These are phyloP conservation scores for Anacardium occidentale DNA, from an alignment of 345 rosid species.

Conservation along the genomic window DNA sequence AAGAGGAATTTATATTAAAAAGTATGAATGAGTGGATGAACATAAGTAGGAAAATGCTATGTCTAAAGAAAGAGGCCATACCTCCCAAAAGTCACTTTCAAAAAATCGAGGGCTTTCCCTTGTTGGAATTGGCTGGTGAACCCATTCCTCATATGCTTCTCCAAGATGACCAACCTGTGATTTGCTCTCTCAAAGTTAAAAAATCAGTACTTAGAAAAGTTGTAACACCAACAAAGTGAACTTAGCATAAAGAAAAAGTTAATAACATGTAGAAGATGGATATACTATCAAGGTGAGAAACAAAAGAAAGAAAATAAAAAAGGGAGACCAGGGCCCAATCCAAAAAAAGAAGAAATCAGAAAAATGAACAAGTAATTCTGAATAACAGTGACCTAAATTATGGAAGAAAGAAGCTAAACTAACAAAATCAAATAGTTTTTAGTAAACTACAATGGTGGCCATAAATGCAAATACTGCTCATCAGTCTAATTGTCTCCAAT, in stretches of 20 bases:
- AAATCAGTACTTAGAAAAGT: background rate
- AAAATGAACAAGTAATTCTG: too few relatives aligned
- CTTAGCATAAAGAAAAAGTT: background rate
- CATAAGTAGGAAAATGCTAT: background rate
- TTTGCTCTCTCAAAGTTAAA: conserved; percentile 15
- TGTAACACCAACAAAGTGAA: background rate
- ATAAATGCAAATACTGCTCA: background rate
- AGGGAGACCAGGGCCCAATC: background rate
- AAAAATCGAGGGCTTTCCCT: conserved; percentile 96
- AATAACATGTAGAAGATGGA: background rate
- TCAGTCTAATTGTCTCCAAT: background rate
- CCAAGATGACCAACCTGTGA: conserved; percentile 96
- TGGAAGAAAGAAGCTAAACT: background rate
- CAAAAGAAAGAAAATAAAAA: background rate
- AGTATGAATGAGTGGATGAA: background rate
- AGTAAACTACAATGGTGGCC: background rate
- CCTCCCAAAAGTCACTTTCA: conserved; percentile 89
- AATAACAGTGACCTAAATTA: too few relatives aligned
- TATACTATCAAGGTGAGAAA: background rate
- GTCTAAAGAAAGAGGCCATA: conserved; percentile 21
- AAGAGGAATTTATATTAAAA: background rate
- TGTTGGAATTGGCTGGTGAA: conserved; percentile 91
- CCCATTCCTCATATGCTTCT: conserved; percentile 93
- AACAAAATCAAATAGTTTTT: background rate
- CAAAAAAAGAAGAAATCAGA: background rate